Conservation (phyloP, 1,139 yeast genomes). For the Saccharomyces hybrid region DNA sequence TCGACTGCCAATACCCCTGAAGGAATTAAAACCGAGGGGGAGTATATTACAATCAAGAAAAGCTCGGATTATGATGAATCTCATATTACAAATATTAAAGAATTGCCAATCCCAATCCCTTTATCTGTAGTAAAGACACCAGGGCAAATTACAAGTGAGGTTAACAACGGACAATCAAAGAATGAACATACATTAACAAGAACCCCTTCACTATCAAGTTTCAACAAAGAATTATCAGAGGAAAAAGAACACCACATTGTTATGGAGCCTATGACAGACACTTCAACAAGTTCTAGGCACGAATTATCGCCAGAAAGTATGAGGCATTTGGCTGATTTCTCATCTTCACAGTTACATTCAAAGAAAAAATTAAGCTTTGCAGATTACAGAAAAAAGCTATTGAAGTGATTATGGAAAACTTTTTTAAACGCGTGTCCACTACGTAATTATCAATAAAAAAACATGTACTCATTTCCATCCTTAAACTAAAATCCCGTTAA, state of each 20-base stretch:
- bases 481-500: neutral
- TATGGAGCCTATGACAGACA: neutral
- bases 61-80: conserved; percentile 25
- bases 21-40: neutral
- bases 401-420: conserved; percentile 17
- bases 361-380: conserved; percentile 72
- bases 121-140: conserved; percentile 10
- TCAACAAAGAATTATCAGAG: neutral
- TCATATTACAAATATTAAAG: conserved; percentile 16
- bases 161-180: neutral
- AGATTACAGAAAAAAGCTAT: conserved; percentile 69
- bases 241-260: conserved; percentile 6
- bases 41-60: neutral
- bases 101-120: conserved; percentile 29
- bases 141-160: neutral
- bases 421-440: too few species aligned
- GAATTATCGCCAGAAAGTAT: conserved; percentile 2
- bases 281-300: conserved; percentile 5
- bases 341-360: neutral
- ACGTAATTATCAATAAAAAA: too few species aligned
- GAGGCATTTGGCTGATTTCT: conserved; percentile 2
- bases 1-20: neutral
- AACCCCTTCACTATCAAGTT: neutral
- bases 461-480: neutral
- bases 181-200: neutral